Conservation (phyloP, 768 basidiomycete genomes). For the Termitomyces sp. region DNA sequence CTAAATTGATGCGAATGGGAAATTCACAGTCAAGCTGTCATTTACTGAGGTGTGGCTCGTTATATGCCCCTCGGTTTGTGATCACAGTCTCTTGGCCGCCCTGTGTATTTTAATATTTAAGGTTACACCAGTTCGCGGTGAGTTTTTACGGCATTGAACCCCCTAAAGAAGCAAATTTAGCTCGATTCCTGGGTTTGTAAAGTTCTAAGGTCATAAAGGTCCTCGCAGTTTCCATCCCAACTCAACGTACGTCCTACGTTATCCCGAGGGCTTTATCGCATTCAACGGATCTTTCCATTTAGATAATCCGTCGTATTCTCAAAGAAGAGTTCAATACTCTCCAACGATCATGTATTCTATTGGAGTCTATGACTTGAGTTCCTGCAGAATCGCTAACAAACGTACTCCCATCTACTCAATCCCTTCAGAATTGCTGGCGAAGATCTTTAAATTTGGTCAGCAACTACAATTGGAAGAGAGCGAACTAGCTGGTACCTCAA, state of each 20-base stretch:
- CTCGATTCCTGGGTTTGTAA: not conserved
- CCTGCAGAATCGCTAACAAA: conserved; percentile 2
- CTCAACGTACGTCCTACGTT: not conserved
- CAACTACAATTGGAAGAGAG: conserved; percentile 4
- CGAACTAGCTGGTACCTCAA: conserved; percentile 1
- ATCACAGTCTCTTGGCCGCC: not conserved
- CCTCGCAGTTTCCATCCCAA: not conserved
- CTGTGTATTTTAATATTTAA: not conserved
- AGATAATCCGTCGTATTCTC: not conserved
- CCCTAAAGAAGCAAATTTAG: not conserved
- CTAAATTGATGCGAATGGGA: not conserved
- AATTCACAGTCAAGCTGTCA: not conserved
- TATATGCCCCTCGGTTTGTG: not conserved
- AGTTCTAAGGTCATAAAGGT: not conserved
- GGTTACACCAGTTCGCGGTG: not conserved
- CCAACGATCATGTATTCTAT: not conserved
- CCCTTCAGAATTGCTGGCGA: conserved; percentile 26
- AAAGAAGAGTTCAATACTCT: not conserved
- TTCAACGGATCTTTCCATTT: not conserved
- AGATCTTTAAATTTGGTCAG: conserved; percentile 26
- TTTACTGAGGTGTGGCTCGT: not conserved
- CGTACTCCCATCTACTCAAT: conserved; percentile 16
- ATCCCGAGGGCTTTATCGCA: not conserved
- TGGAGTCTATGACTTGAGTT: not conserved
- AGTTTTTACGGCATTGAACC: conserved; percentile 1